Evolutionary conservation across 2,329 filamentous ascomycete species (phyloP), one percentile per base, ranked within the genome.

Genomic region (Aphanocladium album): DNA sequence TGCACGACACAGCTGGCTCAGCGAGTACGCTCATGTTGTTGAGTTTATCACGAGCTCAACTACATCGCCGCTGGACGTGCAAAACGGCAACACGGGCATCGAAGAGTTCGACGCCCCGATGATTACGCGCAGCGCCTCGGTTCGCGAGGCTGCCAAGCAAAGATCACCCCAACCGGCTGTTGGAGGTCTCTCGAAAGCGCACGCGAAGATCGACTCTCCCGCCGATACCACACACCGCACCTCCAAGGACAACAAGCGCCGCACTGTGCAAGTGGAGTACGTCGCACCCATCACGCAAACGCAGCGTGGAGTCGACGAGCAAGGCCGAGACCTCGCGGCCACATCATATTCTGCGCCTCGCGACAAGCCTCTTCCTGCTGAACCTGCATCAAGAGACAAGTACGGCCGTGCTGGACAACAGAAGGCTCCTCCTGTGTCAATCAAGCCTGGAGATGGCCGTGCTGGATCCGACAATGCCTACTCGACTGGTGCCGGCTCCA

Each of bases 241-340:
- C 46, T 89, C 90, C 72, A 89, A 92, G 66, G 93, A 97, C 71
- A 89, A 89, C 68, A 98, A 98, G 76, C 87, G 95, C 61, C 86
- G 93, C 67, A 99, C 95, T 0, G 91, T 99, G 0, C 95, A 99
- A 76, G 90, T 99, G 63, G 95, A 99, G 78, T 99, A 99, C 74
- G 95, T 98, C 60, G 90, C 93, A 21, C 95, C 95, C 25, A 87
- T 88, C 27, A 96, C 91, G 6, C 87, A 93, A 70, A 97, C 93
- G 0, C 83, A 88, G 64, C 85, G 93, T 65, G 91, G 89, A 70
- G 69, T 63, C 39, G 59, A 63, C 30, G 68, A 68, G 54, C 74
- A 72, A 3, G 63, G 65, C 71, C 82, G 60, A 77, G 80, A 69
- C 79, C 82, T 54, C 78, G 83, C 63, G 6, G 64, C 65, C 17